Evolutionary conservation across 2,329 filamentous ascomycete species (phyloP).

Genomic region (Nigrospora osmanthi): DNA sequence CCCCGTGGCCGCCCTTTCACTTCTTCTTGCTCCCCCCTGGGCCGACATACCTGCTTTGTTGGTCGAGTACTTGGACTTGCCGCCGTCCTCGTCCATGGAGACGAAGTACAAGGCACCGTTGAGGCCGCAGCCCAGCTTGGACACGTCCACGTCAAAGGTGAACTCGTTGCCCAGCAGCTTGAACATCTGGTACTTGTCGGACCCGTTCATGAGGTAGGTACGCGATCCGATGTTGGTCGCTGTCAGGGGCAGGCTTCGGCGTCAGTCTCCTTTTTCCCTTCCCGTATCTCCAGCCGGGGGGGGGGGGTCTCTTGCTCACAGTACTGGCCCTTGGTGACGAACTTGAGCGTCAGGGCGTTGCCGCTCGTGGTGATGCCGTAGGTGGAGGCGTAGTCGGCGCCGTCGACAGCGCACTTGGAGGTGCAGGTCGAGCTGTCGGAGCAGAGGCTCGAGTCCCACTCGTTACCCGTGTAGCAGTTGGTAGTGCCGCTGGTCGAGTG

Average conservation of each 20-base stretch:
- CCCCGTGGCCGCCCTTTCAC: slow-evolving; percentile 26
- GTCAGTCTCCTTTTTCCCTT: too few relatives aligned
- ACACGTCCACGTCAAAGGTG: slow-evolving; percentile 56
- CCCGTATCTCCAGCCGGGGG: too few relatives aligned
- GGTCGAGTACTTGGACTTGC: slow-evolving; percentile 32
- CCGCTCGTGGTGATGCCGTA: slow-evolving; percentile 37
- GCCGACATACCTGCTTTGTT: slow-evolving; percentile 26
- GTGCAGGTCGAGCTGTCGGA: slow-evolving; percentile 28
- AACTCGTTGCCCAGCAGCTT: slow-evolving; percentile 51
- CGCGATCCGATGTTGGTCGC: slow-evolving; percentile 33
- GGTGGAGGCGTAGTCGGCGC: slow-evolving; percentile 33
- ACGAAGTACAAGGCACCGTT: slow-evolving; percentile 55
- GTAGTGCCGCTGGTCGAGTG: slow-evolving; percentile 29
- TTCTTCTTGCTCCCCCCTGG: slow-evolving; percentile 21
- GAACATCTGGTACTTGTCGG: slow-evolving; percentile 49
- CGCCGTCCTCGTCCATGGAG: slow-evolving; percentile 47
- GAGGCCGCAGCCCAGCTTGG: slow-evolving; percentile 50
- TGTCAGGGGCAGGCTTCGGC: background rate
- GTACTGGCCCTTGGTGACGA: slow-evolving; percentile 37
- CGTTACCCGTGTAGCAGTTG: slow-evolving; percentile 40
- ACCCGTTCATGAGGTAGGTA: slow-evolving; percentile 47
- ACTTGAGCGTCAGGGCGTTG: slow-evolving; percentile 37
- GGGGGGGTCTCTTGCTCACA: slow-evolving; percentile 6
- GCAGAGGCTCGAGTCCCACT: slow-evolving; percentile 25
- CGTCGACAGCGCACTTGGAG: slow-evolving; percentile 32